A percentile compares a stretch with the other conserved stretches of the same genome.
These are phyloP conservation scores for Emmonsiellopsis sp. DNA, from an alignment of 2,329 filamentous ascomycete genomes.

Conservation along the genomic window DNA sequence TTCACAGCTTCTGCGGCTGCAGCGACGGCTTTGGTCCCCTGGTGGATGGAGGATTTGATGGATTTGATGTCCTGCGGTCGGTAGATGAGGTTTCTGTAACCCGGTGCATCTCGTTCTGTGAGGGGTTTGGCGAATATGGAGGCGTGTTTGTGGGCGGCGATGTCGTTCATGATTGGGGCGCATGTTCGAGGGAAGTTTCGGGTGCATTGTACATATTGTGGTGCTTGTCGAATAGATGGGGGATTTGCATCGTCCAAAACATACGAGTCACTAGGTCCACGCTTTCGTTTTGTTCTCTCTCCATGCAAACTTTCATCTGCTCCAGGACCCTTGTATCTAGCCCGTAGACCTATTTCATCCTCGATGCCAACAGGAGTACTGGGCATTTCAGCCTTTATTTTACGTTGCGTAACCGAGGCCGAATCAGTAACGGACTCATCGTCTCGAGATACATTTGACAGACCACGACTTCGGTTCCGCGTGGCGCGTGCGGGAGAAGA, in stretches of 20 bases:
- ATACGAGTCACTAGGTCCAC: constrained; percentile 24
- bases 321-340: constrained; percentile 2
- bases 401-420: constrained; percentile 10
- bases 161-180: constrained; percentile 64
- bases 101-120: constrained; percentile 65
- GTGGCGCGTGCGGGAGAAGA: constrained; percentile 23
- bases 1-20: constrained; percentile 52
- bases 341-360: constrained; percentile 22
- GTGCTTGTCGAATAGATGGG: constrained; percentile 18
- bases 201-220: constrained; percentile 32
- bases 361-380: constrained; percentile 26
- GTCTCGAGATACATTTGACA: constrained; percentile 28
- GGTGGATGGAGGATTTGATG: constrained; percentile 61
- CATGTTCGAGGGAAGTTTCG: constrained; percentile 56
- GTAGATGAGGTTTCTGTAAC: constrained; percentile 64
- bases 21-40: constrained; percentile 36
- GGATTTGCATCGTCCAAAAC: constrained; percentile 15
- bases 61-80: constrained; percentile 69
- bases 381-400: constrained; percentile 26
- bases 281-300: constrained; percentile 33
- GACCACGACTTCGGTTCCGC: constrained; percentile 28
- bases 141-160: constrained; percentile 66
- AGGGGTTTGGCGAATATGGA: constrained; percentile 72
- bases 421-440: constrained; percentile 19
- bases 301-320: constrained; percentile 21